Evolutionary conservation across 2,329 filamentous ascomycete genomes (phyloP).

Genomic region (Fusarium phyllophilum): DNA sequence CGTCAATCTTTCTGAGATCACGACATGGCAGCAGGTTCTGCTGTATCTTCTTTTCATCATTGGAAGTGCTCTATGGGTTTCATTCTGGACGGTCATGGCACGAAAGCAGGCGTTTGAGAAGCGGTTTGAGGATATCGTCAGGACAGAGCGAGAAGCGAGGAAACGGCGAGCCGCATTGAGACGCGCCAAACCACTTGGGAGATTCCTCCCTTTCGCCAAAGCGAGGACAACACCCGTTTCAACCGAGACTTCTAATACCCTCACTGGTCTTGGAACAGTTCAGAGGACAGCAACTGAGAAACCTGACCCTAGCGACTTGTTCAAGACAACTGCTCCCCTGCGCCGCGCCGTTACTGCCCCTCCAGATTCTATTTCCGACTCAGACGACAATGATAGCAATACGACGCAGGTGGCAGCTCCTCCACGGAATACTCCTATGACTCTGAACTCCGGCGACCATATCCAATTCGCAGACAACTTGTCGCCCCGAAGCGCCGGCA

Average conservation of each 20-base stretch:
- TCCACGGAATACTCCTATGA: constrained; percentile 16
- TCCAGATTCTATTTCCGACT: constrained; percentile 23
- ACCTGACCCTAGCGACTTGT: constrained; percentile 1
- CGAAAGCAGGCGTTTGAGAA: constrained; percentile 70
- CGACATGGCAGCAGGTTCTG: constrained; percentile 74
- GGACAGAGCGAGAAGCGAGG: constrained; percentile 50
- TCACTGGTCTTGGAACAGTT: constrained; percentile 35
- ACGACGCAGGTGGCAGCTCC: constrained; percentile 35
- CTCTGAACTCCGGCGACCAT: constrained; percentile 26
- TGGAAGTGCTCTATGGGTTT: constrained; percentile 75
- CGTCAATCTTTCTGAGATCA: constrained; percentile 70
- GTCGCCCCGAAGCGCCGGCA: constrained; percentile 9
- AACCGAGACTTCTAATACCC: background rate
- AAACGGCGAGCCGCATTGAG: constrained; percentile 33
- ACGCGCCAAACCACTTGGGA: constrained; percentile 23
- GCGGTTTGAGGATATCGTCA: constrained; percentile 65
- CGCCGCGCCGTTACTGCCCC: constrained; percentile 36
- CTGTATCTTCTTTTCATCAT: constrained; percentile 73
- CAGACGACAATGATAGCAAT: constrained; percentile 37
- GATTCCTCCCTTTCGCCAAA: constrained; percentile 37
- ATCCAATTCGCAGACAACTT: constrained; percentile 32
- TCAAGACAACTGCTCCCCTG: constrained; percentile 14
- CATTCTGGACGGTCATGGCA: constrained; percentile 69
- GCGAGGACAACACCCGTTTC: constrained; percentile 32
- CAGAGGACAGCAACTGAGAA: constrained; percentile 29